Base-by-base conservation (phyloP, 139 green algal genomes). In the Nannochloris sp. region DNA sequence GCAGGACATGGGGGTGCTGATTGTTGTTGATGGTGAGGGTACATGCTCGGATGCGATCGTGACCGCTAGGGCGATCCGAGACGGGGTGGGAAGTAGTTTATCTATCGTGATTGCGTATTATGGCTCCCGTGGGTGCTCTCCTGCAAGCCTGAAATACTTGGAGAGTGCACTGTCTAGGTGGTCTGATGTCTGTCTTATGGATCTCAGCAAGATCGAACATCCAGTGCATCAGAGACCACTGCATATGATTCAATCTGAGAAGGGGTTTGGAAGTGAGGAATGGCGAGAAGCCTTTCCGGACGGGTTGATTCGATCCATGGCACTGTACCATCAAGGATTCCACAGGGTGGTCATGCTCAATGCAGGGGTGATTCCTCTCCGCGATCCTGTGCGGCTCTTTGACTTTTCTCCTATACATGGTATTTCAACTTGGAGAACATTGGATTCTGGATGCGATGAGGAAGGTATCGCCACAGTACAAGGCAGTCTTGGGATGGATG, bases 351-450 rank as follows among this genome's bases (percentile, higher is more conserved):
- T 80, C 23, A 55, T 79, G 8, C 57, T 80, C 8, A 63, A 80
- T 43, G 60, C 49, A 26, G 73, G 79, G 9, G 55, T 49, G 17
- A 69, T 65, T 4, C 25, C 69, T 3, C 20, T 61, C n/a, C 44
- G 59, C 1, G 63, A 80, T 30, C 73, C 73, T 12, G 20, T 26
- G 4, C n/a, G 23, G 8, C 61, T 80, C 25, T 80, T 80, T 53
- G 58, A 70, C 16, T 17, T 46, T 16, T 50, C 57, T 40, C 11
- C 33, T 10, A 40, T 8, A 9, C 10, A 40, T 9, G 11, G 6
- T 40, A 40, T 40, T 12, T 11, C 5, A 40, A 40, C 11, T 40
- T 40, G 33, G 33, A 40, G 33, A 40, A 40, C 6, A 3, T 40
- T 8, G 33, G 33, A 40, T 40, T 8, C 33, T 12, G 0, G 11